Base-by-base conservation (phyloP, 1,139 yeast species). In the Diutina rugosa region DNA sequence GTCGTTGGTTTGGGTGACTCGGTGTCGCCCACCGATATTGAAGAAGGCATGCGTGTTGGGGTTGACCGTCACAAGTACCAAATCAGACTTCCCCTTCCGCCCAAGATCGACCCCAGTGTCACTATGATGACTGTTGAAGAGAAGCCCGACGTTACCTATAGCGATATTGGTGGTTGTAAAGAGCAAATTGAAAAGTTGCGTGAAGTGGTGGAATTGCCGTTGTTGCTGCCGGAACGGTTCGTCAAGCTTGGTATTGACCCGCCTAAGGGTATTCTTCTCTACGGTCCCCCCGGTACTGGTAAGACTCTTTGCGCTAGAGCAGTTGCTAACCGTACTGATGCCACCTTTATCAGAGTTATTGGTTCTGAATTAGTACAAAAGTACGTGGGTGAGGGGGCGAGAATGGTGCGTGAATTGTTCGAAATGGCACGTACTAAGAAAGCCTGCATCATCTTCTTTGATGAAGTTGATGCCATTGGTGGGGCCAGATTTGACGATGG, bases 81-180 rank as follows among this genome's bases (percentile, higher is more conserved):
- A 70, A 93, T 93, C 67, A 96, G 90, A 77, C 79, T 93, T 65
- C 99, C 99, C 30, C 78, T 95, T 62, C 99, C 99, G 28, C 99
- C 99, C 56, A 79, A 96, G 68, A 93, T 93, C 68, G 99, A 93
- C 70, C 98, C 99, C 10, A 82, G 91, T 18, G 99, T 93, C 56
- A 93, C 99, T n/a, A 93, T 93, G 99, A 93, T 93, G 99, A 91
- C 98, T 1, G 99, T 93, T 56, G 99, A 93, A 71, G 99, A 93
- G 70, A 93, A 93, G 71, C 99, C 99, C 18, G 95, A 87, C 71
- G 93, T 87, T 46, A 87, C 95, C 12, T 87, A 87, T 67, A 81
- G 87, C 61, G 99, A 93, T 70, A 93, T 93, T 59, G 99, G 99
- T 64, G 99, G 99, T 35, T 90, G 97, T 71, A 93, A 93, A 74